These are phyloP conservation scores for Polygonum maritimum DNA, from an alignment of 148 eudicot species.

Conservation along the genomic window DNA sequence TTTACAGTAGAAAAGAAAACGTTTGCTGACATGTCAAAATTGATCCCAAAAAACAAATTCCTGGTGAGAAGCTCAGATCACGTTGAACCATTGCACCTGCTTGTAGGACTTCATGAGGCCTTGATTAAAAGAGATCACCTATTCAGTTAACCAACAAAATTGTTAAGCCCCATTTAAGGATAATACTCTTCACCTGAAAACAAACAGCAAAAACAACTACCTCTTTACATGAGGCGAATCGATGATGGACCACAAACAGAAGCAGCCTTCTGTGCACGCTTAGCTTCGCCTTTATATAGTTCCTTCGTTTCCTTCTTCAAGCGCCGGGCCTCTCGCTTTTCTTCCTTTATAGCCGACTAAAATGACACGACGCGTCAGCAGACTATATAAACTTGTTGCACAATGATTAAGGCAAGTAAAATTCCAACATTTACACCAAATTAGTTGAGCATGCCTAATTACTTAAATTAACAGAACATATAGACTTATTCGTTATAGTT, in stretches of 20 bases:
- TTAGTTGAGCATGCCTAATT: too few species aligned
- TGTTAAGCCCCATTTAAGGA: not conserved
- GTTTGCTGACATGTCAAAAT: not conserved
- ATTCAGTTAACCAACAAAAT: not conserved
- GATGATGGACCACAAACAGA: constrained; percentile 86
- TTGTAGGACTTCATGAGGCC: not conserved
- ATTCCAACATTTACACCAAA: not conserved
- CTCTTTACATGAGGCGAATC: constrained; percentile 56
- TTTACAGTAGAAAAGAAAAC: not conserved
- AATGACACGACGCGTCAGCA: not conserved
- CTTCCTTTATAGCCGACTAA: constrained; percentile 81
- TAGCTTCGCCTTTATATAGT: constrained; percentile 56
- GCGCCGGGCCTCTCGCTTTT: constrained; percentile 75
- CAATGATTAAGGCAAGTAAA: not conserved
- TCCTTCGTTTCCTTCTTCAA: constrained; percentile 73
- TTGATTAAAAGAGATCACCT: not conserved
- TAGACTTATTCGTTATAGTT: too few species aligned
- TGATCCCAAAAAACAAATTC: not conserved
- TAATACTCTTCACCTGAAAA: not conserved
- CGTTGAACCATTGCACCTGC: not conserved
- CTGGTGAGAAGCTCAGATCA: not conserved
- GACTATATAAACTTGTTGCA: not conserved
- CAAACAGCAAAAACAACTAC: not conserved
- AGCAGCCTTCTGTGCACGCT: constrained; percentile 86
- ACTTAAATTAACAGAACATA: too few species aligned